These are phyloP conservation scores for Lactarius hatsudake DNA, from an alignment of 768 basidiomycete genomes.

Conservation along the genomic window DNA sequence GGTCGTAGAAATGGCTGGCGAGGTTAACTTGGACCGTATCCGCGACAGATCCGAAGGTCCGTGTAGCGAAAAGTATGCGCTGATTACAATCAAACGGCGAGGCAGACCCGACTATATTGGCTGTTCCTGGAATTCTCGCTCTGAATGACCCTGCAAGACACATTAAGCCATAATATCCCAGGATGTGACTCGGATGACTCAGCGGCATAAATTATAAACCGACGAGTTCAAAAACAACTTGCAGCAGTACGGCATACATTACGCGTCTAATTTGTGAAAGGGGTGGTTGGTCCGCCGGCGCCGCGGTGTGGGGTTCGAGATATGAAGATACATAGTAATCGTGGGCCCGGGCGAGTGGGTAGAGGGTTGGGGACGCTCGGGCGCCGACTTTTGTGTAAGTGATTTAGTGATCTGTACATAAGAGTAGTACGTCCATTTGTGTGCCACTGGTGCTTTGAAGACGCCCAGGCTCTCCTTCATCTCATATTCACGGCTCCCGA, in stretches of 20 bases:
- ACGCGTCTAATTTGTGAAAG: not conserved
- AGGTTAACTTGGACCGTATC: not conserved
- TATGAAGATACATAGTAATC: not conserved
- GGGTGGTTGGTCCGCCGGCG: not conserved
- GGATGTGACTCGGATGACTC: not conserved
- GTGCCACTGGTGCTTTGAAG: not conserved
- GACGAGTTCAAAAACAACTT: not conserved
- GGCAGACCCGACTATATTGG: not conserved
- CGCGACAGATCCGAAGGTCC: not conserved
- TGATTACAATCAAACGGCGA: not conserved
- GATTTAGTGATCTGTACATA: not conserved
- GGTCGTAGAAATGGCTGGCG: not conserved
- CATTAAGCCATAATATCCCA: not conserved
- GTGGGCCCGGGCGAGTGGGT: not conserved
- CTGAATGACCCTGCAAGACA: not conserved
- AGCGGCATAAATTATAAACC: not conserved
- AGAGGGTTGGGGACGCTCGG: not conserved
- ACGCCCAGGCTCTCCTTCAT: not conserved
- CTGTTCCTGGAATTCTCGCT: not conserved
- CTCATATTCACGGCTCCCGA: conserved; percentile 11
- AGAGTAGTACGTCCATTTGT: not conserved
- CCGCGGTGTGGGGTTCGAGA: not conserved
- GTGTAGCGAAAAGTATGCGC: not conserved
- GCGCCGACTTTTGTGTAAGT: not conserved
- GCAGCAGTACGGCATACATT: not conserved